These are phyloP conservation scores for Wallacemonas sp. DNA, from an alignment of 208 protist genomes.

Conservation along the genomic window DNA sequence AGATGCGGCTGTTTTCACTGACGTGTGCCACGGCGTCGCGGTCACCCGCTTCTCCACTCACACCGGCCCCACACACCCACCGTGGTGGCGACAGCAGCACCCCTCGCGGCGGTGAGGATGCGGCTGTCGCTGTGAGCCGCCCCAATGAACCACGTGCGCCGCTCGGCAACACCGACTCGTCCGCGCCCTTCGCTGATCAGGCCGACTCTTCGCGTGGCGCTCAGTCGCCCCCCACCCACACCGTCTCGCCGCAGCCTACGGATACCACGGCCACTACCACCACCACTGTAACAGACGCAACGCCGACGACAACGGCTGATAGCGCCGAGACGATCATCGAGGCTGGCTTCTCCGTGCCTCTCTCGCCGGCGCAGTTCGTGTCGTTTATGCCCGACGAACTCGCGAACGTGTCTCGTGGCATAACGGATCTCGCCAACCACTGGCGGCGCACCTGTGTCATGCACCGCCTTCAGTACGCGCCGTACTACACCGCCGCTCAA, in stretches of 20 bases:
- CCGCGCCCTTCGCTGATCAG: too few species aligned
- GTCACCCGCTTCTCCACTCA: not conserved
- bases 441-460: not conserved
- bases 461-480: slow-evolving; percentile 4
- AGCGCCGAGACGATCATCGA: slow-evolving; percentile 3
- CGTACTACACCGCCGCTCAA: not conserved
- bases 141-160: too few species aligned
- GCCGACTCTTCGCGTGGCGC: too few species aligned
- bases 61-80: not conserved
- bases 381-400: not conserved
- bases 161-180: too few species aligned
- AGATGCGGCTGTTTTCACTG: slow-evolving; percentile 3
- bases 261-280: not conserved
- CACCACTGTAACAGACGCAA: not conserved
- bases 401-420: not conserved
- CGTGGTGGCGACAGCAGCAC: not conserved
- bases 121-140: too few species aligned
- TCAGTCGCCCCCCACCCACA: not conserved
- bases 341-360: not conserved
- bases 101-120: too few species aligned
- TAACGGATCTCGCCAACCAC: not conserved
- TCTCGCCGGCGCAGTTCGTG: not conserved
- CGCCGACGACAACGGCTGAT: not conserved
- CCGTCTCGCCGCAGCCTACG: not conserved
- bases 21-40: not conserved